Conservation (phyloP, 805 yeast genomes). For the Citeromyces nyonsensis region DNA sequence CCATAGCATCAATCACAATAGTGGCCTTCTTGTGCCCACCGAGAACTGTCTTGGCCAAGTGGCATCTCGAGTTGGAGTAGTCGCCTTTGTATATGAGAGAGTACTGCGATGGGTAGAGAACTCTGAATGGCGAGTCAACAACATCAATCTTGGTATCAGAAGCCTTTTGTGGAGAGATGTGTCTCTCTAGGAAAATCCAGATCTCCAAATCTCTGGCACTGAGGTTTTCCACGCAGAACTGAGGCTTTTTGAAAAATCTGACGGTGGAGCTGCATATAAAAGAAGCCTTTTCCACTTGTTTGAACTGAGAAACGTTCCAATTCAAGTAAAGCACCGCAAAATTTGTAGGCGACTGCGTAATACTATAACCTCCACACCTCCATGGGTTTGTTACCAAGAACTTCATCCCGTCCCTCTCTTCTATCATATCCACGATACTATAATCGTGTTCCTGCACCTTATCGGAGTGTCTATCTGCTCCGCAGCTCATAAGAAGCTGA, state of each 20-base stretch:
- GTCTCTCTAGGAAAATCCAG: constrained; percentile 1
- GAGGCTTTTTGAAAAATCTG: neutral
- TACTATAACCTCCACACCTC: too few relatives aligned
- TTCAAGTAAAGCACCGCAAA: too few relatives aligned
- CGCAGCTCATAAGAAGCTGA: too few relatives aligned
- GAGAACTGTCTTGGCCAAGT: neutral
- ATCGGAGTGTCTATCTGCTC: too few relatives aligned
- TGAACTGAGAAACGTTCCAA: too few relatives aligned
- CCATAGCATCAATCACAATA: neutral
- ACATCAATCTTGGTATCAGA: neutral
- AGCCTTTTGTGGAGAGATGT: neutral
- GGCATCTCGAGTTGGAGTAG: constrained; percentile 1
- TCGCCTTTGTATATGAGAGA: neutral
- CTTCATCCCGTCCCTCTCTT: too few relatives aligned
- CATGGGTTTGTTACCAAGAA: too few relatives aligned
- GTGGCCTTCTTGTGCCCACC: neutral
- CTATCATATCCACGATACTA: too few relatives aligned
- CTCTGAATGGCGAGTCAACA: neutral
- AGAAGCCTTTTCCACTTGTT: too few relatives aligned
- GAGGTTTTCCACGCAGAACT: constrained; percentile 1
- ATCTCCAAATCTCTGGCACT: neutral
- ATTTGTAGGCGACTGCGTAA: too few relatives aligned
- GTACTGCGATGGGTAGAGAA: neutral
- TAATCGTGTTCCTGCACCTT: too few relatives aligned
- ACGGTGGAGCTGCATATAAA: too few relatives aligned